Percentiles rank a stretch among this genome's conserved stretches.
Evolutionary conservation across 768 basidiomycete genomes (phyloP).

Genomic region (Steccherinum ochraceum): DNA sequence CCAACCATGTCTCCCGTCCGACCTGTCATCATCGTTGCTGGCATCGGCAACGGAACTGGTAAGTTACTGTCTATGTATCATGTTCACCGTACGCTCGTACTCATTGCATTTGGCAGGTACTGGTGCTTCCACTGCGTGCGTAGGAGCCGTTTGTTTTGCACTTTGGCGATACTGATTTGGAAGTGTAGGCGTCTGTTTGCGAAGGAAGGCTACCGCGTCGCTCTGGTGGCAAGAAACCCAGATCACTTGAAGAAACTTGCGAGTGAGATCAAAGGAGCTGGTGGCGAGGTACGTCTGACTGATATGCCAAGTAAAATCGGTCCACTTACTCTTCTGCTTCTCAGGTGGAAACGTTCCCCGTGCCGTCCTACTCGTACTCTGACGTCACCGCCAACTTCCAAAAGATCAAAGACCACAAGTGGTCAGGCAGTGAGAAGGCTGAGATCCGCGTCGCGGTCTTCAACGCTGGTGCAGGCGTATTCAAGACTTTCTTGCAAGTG

Average conservation of each 20-base stretch:
- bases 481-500: constrained; percentile 34
- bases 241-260: constrained; percentile 28
- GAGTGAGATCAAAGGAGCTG: constrained; percentile 26
- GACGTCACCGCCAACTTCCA: constrained; percentile 27
- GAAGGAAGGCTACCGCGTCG: constrained; percentile 33
- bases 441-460: constrained; percentile 34
- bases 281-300: constrained; percentile 24
- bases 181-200: constrained; percentile 29
- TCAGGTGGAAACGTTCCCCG: constrained; percentile 33
- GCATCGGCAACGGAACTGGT: constrained; percentile 35
- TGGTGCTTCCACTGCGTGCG: constrained; percentile 33
- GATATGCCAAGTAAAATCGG: not conserved
- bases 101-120: constrained; percentile 22
- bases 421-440: constrained; percentile 16
- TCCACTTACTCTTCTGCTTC: not conserved
- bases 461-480: constrained; percentile 30
- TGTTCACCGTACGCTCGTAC: not conserved
- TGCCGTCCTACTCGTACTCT: constrained; percentile 26
- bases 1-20: constrained; percentile 20
- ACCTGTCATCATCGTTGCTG: constrained; percentile 35
- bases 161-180: not conserved
- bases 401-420: constrained; percentile 25
- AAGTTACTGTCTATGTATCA: constrained; percentile 6
- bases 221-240: constrained; percentile 31
- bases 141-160: too few species aligned